Conservation (phyloP, 1,284 basidiomycete species). For the Tylopilus sp. region DNA sequence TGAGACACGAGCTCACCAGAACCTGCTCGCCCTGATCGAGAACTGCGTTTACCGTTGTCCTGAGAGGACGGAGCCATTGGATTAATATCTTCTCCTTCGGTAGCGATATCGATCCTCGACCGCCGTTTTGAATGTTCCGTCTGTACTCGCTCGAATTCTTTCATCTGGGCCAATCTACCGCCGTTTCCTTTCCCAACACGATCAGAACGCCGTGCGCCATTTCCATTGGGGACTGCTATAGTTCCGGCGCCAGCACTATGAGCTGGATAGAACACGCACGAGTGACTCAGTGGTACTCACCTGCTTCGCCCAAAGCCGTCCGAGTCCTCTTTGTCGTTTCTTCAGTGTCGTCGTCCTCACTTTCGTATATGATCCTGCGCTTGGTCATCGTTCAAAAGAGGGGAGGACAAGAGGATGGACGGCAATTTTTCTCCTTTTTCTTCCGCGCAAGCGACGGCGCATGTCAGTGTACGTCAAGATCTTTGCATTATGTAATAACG, state of each 20-base stretch:
- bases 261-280: no score
- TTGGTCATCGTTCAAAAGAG: background rate
- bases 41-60: background rate
- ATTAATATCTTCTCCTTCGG: slow-evolving; percentile 6
- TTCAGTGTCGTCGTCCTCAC: background rate
- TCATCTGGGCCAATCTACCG: slow-evolving; percentile 1
- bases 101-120: background rate
- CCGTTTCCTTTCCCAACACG: slow-evolving; percentile 1
- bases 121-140: background rate
- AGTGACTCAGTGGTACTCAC: no score
- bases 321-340: background rate
- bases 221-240: background rate
- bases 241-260: no score
- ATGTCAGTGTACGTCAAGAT: no score
- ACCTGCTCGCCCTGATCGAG: no score
- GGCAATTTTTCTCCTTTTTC: no score
- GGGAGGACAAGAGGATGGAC: background rate
- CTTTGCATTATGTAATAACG: no score
- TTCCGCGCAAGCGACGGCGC: no score
- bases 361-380: slow-evolving; percentile 1
- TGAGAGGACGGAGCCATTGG: slow-evolving; percentile 6
- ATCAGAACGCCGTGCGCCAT: background rate
- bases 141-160: background rate
- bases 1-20: no score
- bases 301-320: no score